Base-by-base conservation (phyloP, 352 stramenopile genomes). In the Pythium biforme region DNA sequence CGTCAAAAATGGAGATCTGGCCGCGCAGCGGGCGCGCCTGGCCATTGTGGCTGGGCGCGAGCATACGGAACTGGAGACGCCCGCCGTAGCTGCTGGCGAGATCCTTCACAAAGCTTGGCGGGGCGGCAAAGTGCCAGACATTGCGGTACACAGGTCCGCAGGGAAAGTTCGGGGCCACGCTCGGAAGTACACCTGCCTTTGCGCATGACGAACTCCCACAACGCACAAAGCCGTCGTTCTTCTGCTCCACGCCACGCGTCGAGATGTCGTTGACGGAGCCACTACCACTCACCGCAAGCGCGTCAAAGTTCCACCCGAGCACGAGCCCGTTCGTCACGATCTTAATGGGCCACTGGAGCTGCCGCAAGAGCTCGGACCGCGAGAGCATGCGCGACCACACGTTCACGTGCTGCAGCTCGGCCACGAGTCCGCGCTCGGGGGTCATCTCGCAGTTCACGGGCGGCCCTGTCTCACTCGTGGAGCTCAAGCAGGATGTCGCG, bases 11-110 rank as follows among this genome's bases (percentile, higher is more conserved):
- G 17, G 77, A 75, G 41, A 92, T 50, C 54, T 86, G 77, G 2
- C 83, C 77, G 23, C 83, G 77, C 29, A 73, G 72, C 22, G 72
- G 60, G 11, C 83, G 81, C 2, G 79, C 66, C 12, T 66, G 60
- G n/a, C 83, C 81, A n/a, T 89, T 90, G 22, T 74, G 79, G 34
- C 81, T 90, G n/a, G 81, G 76, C 0, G 79, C 76, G 3, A 90
- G 65, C 62, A 92, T 72, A n/a, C 79, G 73, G 54, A 80, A 92
- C 59, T 90, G 83, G 37, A 92, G 61, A 1, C 79, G 74, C 9
- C 83, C 83, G 11, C 80, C 83, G 57, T 90, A 89, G 33, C 77
- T 76, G 14, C 19, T 41, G 14, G 72, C 58, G 17, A 92, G 41
- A 17, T 73, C 41, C 6, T 52, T 17, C 7, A 76, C 61, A 27